Percentiles rank a stretch among this genome's conserved stretches.
Conservation (phyloP, 2,329 filamentous ascomycete species). For the Fusarium guadeloupense region DNA sequence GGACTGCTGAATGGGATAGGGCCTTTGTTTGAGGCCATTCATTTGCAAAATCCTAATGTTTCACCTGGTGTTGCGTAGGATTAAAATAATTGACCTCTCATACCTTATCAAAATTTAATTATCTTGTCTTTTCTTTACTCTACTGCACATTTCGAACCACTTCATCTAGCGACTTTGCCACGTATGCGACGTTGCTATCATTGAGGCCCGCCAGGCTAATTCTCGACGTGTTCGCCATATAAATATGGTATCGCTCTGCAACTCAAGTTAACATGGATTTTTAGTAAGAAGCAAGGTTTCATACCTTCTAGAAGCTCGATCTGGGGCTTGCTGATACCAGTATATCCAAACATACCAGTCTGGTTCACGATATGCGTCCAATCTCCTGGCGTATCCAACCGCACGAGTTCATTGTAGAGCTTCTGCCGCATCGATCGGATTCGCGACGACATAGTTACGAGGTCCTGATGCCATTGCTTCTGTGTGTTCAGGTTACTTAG, state of each 20-base stretch:
- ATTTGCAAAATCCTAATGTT: too few relatives aligned
- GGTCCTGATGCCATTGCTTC: constrained; percentile 48
- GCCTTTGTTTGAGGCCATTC: neutral
- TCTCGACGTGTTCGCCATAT: constrained; percentile 52
- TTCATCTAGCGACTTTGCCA: constrained; percentile 26
- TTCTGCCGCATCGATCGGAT: constrained; percentile 49
- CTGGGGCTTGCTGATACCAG: constrained; percentile 59
- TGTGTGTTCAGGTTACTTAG: constrained; percentile 42
- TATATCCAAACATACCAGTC: constrained; percentile 55
- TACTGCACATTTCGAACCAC: constrained; percentile 15
- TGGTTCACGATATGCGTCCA: constrained; percentile 52
- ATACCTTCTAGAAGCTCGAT: constrained; percentile 50
- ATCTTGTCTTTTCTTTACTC: too few relatives aligned
- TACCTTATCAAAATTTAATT: too few relatives aligned
- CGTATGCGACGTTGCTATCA: constrained; percentile 46
- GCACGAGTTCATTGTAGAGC: constrained; percentile 47
- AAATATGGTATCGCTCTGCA: constrained; percentile 49
- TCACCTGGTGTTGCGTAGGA: too few relatives aligned
- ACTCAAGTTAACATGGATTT: neutral
- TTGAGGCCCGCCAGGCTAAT: constrained; percentile 54
- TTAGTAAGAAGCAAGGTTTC: rapidly evolving
- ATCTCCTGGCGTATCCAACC: constrained; percentile 47
- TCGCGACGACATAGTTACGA: constrained; percentile 50
- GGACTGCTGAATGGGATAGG: neutral
- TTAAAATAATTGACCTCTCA: too few relatives aligned